Evolutionary conservation across 371 early-diverging fungal genomes (phyloP).

Genomic region (Saksenaea oblongispora): DNA sequence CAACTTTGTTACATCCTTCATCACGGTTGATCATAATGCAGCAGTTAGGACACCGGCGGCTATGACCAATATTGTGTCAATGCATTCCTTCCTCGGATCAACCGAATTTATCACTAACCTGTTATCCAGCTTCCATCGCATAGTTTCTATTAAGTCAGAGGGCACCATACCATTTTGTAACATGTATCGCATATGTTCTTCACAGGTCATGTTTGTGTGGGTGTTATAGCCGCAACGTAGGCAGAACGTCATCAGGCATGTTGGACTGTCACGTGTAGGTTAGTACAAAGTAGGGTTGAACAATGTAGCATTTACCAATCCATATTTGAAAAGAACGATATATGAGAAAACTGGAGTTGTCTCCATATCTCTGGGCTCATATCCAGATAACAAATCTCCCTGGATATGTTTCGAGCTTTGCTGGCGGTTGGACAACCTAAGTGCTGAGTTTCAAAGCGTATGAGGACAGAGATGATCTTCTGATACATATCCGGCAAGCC

Average conservation of each 20-base stretch:
- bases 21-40: slow-evolving; percentile 76
- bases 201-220: slow-evolving; percentile 53
- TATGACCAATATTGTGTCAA: no score
- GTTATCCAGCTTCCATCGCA: slow-evolving; percentile 50
- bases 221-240: slow-evolving; percentile 59
- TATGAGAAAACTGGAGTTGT: slow-evolving; percentile 68
- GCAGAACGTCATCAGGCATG: slow-evolving; percentile 49
- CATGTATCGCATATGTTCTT: slow-evolving; percentile 44
- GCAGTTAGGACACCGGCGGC: slow-evolving; percentile 72
- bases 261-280: slow-evolving; percentile 3
- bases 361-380: slow-evolving; percentile 64
- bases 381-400: slow-evolving; percentile 54
- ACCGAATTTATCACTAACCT: slow-evolving; percentile 7
- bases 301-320: slow-evolving; percentile 47
- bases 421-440: slow-evolving; percentile 1
- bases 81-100: no score
- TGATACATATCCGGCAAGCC: slow-evolving; percentile 29
- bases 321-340: slow-evolving; percentile 52
- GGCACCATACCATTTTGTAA: slow-evolving; percentile 16
- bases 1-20: slow-evolving; percentile 82
- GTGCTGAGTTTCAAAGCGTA: slow-evolving; percentile 12
- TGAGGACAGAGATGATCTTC: slow-evolving; percentile 17
- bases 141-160: slow-evolving; percentile 35
- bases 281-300: background rate
- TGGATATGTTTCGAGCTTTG: slow-evolving; percentile 30